phyloP scores from a whole-genome alignment of 169 alveolate genomes.

The Plasmodium fragile region DNA sequence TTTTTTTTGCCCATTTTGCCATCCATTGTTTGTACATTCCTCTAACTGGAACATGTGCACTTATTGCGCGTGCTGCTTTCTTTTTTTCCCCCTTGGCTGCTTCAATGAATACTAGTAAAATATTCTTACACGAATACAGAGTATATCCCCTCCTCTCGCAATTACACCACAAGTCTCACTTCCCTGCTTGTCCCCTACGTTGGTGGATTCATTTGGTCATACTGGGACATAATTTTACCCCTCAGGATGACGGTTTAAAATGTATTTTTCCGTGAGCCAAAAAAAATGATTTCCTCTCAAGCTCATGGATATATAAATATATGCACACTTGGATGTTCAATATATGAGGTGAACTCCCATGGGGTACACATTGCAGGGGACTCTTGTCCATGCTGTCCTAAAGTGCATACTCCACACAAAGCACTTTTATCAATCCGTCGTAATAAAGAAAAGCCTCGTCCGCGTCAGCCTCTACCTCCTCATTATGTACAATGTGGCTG shows the following conservation, averaged over 20 bases:
- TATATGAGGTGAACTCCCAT: not conserved
- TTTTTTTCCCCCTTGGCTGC: not conserved
- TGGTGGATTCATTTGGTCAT: not conserved
- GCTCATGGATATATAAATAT: not conserved
- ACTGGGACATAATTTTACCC: not conserved
- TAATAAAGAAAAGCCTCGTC: slow-evolving; percentile 64
- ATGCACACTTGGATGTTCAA: not conserved
- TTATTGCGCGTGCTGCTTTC: not conserved
- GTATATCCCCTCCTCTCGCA: not conserved
- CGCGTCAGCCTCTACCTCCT: slow-evolving; percentile 32
- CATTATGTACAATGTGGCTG: slow-evolving; percentile 32
- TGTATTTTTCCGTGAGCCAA: not conserved
- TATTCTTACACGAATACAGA: not conserved
- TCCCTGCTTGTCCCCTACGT: not conserved
- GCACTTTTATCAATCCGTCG: slow-evolving; percentile 56
- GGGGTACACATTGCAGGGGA: not conserved
- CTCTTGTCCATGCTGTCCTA: not conserved
- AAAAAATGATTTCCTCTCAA: not conserved
- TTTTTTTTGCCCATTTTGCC: not conserved
- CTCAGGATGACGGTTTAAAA: not conserved
- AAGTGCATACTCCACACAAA: slow-evolving; percentile 37
- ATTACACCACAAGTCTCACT: not conserved
- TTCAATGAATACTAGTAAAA: not conserved
- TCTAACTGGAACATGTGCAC: not conserved
- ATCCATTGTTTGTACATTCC: not conserved